These are phyloP conservation scores for Auricularia sp. DNA, from an alignment of 768 basidiomycete species.

Conservation along the genomic window DNA sequence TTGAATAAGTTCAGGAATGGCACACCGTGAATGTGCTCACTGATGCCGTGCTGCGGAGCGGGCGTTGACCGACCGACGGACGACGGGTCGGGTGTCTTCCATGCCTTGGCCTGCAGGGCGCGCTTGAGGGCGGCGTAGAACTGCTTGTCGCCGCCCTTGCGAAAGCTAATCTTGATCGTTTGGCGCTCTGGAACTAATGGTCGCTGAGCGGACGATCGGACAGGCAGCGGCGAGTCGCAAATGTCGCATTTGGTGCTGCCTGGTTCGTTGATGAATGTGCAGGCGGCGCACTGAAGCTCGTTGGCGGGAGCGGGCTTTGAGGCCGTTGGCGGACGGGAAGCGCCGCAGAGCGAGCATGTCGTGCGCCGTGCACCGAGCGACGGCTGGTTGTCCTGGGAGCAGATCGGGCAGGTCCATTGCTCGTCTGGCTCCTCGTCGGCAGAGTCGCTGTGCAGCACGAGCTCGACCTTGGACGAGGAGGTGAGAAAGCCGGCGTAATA, in stretches of 20 bases:
- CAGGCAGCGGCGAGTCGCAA: conserved; percentile 70
- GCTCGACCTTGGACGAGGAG: conserved; percentile 80
- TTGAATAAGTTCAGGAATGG: neutral
- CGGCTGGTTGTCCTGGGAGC: conserved; percentile 72
- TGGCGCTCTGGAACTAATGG: conserved; percentile 26
- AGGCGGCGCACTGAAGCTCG: conserved; percentile 24
- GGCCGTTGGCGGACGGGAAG: conserved; percentile 39
- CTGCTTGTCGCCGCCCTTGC: conserved; percentile 78
- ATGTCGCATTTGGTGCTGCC: conserved; percentile 73
- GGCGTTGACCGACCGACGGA: neutral
- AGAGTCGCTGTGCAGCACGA: conserved; percentile 40
- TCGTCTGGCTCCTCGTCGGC: conserved; percentile 28
- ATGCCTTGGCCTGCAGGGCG: conserved; percentile 58
- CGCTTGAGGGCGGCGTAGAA: conserved; percentile 73
- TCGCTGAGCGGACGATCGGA: conserved; percentile 41
- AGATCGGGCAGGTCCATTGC: conserved; percentile 84
- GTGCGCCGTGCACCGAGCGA: conserved; percentile 48
- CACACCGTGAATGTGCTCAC: conserved; percentile 24
- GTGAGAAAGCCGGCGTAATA: conserved; percentile 85
- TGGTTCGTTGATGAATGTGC: conserved; percentile 87
- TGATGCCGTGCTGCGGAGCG: conserved; percentile 28
- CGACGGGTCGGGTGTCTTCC: conserved; percentile 43
- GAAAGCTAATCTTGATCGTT: conserved; percentile 74
- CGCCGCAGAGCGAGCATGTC: conserved; percentile 71
- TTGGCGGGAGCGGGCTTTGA: conserved; percentile 16